These are phyloP conservation scores for Circinella minor DNA, from an alignment of 371 early-diverging fungal genomes.

Conservation along the genomic window DNA sequence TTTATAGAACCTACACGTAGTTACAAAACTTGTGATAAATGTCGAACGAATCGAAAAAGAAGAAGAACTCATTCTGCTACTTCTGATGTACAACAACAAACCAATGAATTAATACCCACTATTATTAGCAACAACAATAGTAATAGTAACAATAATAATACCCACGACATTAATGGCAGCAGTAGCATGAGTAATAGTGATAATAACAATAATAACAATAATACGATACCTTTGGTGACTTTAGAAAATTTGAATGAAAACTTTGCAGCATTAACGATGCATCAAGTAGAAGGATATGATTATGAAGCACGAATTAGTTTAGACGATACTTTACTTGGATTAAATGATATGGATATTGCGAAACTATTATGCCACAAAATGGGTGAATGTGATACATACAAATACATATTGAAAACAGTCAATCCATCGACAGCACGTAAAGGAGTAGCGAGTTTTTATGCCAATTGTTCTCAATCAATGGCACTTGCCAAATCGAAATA, in stretches of 20 bases:
- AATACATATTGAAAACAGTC: constrained; percentile 16
- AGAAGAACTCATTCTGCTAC: background rate
- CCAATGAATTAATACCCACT: background rate
- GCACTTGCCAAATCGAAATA: constrained; percentile 6
- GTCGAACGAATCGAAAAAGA: constrained; percentile 12
- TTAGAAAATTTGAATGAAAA: constrained; percentile 5
- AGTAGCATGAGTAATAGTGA: background rate
- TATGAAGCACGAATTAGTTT: constrained; percentile 9
- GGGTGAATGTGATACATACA: constrained; percentile 13
- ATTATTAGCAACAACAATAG: background rate
- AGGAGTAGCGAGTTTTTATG: constrained; percentile 16
- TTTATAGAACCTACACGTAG: constrained; percentile 14
- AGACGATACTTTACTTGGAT: constrained; percentile 1
- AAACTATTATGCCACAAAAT: constrained; percentile 8
- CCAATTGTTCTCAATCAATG: constrained; percentile 13
- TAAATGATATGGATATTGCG: constrained; percentile 11
- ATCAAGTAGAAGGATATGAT: constrained; percentile 7
- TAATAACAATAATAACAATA: background rate
- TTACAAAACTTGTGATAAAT: constrained; percentile 15
- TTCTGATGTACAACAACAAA: constrained; percentile 1
- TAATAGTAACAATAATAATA: background rate
- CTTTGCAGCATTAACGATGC: constrained; percentile 3
- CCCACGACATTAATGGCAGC: background rate
- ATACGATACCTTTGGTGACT: background rate
- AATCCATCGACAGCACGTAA: constrained; percentile 11